Evolutionary conservation across 2,329 filamentous ascomycete species (phyloP), one percentile per base, ranked within the genome.

Genomic region (Penicillium verrucosum): DNA sequence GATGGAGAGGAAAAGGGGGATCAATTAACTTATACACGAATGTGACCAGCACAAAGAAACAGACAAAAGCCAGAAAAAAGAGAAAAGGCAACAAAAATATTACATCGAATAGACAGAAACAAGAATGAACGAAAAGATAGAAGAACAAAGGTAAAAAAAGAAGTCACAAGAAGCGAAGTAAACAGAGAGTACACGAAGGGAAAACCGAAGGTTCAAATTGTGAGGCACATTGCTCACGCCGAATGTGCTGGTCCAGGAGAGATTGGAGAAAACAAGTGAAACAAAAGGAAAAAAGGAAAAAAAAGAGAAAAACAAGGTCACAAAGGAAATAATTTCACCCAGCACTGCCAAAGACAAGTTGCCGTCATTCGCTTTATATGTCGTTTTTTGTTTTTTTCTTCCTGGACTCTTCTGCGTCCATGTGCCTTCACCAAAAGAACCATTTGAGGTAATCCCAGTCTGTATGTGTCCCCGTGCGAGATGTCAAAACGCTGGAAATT

Each of bases 311-410:
- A 74, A 73, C 74, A 73, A 69, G 75, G 29, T 51, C 29, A 66
- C 82, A 77, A 78, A 82, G 75, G 70, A 79, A 81, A 81, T 69
- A 43, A 63, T 58, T 62, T 66, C 63, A 65, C 57, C 57, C 57
- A 52, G 47, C 41, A 50, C 47, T 48, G 37, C 14, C 41, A 47
- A 47, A 51, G 52, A 57, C 53, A 57, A 58, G 52, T 60, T 54
- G 54, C 56, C 59, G 60, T 56, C 60, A 58, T 63, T 60, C 48
- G 58, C 52, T 60, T 53, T 51, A 46, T 52, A 57, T 56, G 43
- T 62, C 42, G 38, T 56, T 60, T 59, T 54, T 57, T 60, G 21
- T 52, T 51, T 57, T 40, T 29, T 45, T 46, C 44, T 53, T 54
- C 59, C 53, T 58, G 59, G 58, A 58, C 40, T 38, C 10, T 51